These are phyloP conservation scores for Wallacemonas sp. DNA, from an alignment of 208 protist genomes.

Conservation along the genomic window DNA sequence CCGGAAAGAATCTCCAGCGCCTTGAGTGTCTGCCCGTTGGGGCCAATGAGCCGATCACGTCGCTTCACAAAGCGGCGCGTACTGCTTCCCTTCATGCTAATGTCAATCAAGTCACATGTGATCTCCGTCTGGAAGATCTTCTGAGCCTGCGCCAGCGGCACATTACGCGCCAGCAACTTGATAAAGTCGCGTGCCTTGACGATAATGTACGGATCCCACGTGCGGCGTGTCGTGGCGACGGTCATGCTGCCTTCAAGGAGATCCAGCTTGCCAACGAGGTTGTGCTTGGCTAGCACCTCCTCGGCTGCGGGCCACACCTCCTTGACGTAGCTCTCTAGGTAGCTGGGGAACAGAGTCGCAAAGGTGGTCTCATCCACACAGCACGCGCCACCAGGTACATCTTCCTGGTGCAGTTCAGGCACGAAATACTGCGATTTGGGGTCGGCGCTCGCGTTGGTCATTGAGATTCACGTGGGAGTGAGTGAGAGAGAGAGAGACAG, in stretches of 20 bases:
- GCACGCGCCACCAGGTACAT: conserved; percentile 87
- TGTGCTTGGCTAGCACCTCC: conserved; percentile 89
- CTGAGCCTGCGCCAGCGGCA: conserved; percentile 96
- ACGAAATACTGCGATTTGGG: conserved; percentile 79
- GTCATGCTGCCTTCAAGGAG: conserved; percentile 97
- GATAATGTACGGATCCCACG: conserved; percentile 99
- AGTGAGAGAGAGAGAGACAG: neutral
- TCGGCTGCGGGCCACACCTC: conserved; percentile 95
- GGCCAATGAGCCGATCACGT: conserved; percentile 98
- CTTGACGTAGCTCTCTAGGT: conserved; percentile 98
- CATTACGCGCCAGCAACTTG: conserved; percentile 96
- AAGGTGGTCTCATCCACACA: conserved; percentile 96
- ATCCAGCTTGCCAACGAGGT: conserved; percentile 96
- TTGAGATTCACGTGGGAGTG: neutral
- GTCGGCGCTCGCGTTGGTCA: conserved; percentile 2
- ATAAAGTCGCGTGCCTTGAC: conserved; percentile 99
- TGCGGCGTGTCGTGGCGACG: conserved; percentile 97
- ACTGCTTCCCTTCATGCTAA: conserved; percentile 94
- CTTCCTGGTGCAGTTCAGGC: conserved; percentile 78
- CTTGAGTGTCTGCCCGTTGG: conserved; percentile 98
- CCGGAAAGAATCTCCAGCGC: conserved; percentile 98
- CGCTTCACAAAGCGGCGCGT: conserved; percentile 99
- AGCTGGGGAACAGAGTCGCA: conserved; percentile 98
- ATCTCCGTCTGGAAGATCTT: conserved; percentile 98
- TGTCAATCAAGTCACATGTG: conserved; percentile 99